Base-by-base conservation (phyloP, 345 rosid species). In the Eucalyptus erythrocorys region DNA sequence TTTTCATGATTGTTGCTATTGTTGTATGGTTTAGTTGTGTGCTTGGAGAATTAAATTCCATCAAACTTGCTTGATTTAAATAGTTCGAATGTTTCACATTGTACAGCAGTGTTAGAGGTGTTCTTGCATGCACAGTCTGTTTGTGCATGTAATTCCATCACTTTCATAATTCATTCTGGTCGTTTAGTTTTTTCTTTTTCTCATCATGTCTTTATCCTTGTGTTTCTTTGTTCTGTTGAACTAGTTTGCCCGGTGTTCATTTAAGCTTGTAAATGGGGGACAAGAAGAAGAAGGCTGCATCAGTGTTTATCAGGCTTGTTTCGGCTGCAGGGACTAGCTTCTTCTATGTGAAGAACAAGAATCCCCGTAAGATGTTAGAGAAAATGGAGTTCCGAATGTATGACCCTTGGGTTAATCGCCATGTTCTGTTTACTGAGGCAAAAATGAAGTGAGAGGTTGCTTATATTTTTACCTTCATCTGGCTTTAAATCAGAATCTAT, bases 261-360 rank as follows among this genome's bases (percentile, higher is more conserved):
- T 26, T 68, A 45, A 85, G 53, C 48, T 27, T 21, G 43, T 27
- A 86, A 42, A 95, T 97, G 99, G 98, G 99, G 86, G 98, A 94
- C 94, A 97, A 95, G 93, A 96, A 94, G 93, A 96, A 95, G 94
- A 96, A 94, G 94, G 94, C 97, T 55, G 96, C 96, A 32, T 50
- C 90, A 86, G 96, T 96, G 94, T 96, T 97, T 91, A 94, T 96
- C 71, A 94, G 98, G 90, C 96, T 97, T 24, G 98, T 97, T 27
- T 97, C 99, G 5, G 96, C 99, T 49, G 99, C 99, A 57, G 99
- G 99, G 80, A 96, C 97, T 85, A 98, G 99, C 40, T 97, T 97
- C 94, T 97, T 97, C 94, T 96, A 96, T 86, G 99, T 96, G 85
- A 95, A 96, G 96, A 94, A 93, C 94, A 97, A 96, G 95, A 97